Base-by-base conservation (phyloP, 441 rosid species). In the Populus hybrid region DNA sequence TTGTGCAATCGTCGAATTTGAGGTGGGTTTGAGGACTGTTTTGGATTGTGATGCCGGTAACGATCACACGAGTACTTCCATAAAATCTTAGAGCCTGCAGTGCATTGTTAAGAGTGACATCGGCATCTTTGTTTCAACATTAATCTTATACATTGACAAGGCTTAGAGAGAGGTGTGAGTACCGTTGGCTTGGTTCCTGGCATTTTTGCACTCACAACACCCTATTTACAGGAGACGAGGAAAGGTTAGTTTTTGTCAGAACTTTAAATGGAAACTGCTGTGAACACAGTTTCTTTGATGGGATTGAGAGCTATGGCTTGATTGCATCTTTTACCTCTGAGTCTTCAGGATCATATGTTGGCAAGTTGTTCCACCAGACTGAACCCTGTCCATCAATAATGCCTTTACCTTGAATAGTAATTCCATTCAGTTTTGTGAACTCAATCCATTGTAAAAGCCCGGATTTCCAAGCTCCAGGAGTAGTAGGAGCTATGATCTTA, bases 11-110 rank as follows among this genome's bases (percentile, higher is more conserved):
- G 75, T 94, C 98, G 77, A 94, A 94, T 83, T 93, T 91, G 81
- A 96, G 94, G 82, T 96, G 98, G 84, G 89, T 88, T 71, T 90
- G 97, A 18, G 95, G 99, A 80, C 97, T 95, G 91, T 94, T 91
- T 70, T 88, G 97, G 77, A 95, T 91, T 57, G 86, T 92, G 79
- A 94, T 94, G 36, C 98, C 97, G 0, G 87, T 82, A 59, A 94
- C 94, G 4, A 91, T 89, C 76, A 87, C 93, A 63, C 83, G 85
- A 30, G 83, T 72, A 75, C 97, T 91, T 66, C 97, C 97, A 8
- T 86, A 94, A 82, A 95, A 92, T 80, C 97, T 82, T 38, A 95
- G 80, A 40, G 93, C 99, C 99, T 94, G 83, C 42, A 63, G 57
- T 46, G 57, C 18, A 46, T 11, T 46, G 20, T 4, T 14, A 46